Percentiles rank a stretch among this genome's conserved stretches.
Conservation (phyloP, 139 green algal species). For the Coccomyxa sp. region DNA sequence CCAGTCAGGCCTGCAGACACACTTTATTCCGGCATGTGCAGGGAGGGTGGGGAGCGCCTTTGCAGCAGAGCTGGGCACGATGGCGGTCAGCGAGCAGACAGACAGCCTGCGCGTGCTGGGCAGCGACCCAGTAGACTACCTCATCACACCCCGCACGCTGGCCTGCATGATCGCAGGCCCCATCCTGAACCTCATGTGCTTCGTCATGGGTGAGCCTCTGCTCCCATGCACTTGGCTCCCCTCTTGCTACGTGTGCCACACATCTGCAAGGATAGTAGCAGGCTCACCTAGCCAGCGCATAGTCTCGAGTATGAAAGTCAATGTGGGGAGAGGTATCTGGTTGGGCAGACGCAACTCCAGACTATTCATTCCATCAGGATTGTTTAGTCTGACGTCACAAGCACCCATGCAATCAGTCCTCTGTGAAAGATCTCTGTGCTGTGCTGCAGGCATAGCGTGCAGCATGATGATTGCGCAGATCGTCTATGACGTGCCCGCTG, state of each 20-base stretch:
- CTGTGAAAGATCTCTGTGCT: not conserved
- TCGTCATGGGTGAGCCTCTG: constrained; percentile 77
- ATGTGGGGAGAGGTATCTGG: too few species aligned
- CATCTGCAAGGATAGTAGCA: not conserved
- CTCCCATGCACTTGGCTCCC: too few species aligned
- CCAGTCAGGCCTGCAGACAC: too few species aligned
- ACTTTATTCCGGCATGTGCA: constrained; percentile 6
- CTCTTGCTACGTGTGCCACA: not conserved
- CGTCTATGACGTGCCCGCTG: constrained; percentile 90
- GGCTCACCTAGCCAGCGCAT: not conserved
- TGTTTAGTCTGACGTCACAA: too few species aligned
- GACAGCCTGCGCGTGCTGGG: constrained; percentile 93
- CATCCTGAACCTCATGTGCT: constrained; percentile 95
- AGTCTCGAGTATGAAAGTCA: not conserved
- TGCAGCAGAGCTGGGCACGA: constrained; percentile 97
- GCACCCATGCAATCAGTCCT: too few species aligned
- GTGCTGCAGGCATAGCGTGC: constrained; percentile 75
- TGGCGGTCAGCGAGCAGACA: constrained; percentile 98
- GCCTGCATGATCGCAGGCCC: constrained; percentile 89
- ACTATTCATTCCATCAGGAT: too few species aligned
- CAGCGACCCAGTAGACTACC: constrained; percentile 97
- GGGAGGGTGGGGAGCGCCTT: constrained; percentile 93
- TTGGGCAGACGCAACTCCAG: too few species aligned
- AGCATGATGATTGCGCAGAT: constrained; percentile 86
- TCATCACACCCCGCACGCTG: constrained; percentile 91